Evolutionary conservation across 768 basidiomycete species (phyloP), one percentile per base, ranked within the genome.

Genomic region (Phanerodontia chrysosporium): DNA sequence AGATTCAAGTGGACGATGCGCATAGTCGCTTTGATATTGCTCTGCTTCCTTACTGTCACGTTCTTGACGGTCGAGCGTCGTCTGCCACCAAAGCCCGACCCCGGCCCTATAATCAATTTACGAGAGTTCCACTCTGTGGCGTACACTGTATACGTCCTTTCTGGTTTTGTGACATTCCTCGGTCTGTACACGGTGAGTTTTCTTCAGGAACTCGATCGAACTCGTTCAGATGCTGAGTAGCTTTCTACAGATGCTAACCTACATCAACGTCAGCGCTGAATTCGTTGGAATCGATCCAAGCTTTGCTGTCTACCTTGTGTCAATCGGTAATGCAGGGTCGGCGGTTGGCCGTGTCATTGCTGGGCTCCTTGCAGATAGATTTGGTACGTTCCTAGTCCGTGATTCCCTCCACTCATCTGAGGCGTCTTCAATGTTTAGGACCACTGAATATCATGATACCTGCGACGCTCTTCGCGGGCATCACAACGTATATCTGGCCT

Each of bases 1-100:
- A 90, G 89, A 18, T 92, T 92, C 69, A 74, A 76, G 58, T 92
- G 90, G 90, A 88, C 90, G 0, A 82, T 89, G 78, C 79, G 90
- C 13, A 80, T 86, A 36, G 70, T 90, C 42, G 89, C 83, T 1
- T 83, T 90, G 60, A 80, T 89, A 3, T 68, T 89, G 0, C 58
- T 87, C 0, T 59, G 77, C 16, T 65, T 78, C 1, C 74, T 90
- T 2, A 78, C 78, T 1, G 67, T 80, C 8, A 78, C 82, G 9
- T 89, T 86, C 67, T 57, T 89, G 45, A 65, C 66, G 0, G 32
- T 69, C 49, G 62, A 60, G 27, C 76, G 83, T 54, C 76, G 84
- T 0, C 73, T 87, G 0, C 83, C 84, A 0, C 82, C 86, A 0
- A 72, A 69, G 10, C 77, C 82, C 42, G 73, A 77, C 2, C 68